Evolutionary conservation across 495 filamentous ascomycete species (phyloP).

Genomic region (Penicillium robsamsonii): DNA sequence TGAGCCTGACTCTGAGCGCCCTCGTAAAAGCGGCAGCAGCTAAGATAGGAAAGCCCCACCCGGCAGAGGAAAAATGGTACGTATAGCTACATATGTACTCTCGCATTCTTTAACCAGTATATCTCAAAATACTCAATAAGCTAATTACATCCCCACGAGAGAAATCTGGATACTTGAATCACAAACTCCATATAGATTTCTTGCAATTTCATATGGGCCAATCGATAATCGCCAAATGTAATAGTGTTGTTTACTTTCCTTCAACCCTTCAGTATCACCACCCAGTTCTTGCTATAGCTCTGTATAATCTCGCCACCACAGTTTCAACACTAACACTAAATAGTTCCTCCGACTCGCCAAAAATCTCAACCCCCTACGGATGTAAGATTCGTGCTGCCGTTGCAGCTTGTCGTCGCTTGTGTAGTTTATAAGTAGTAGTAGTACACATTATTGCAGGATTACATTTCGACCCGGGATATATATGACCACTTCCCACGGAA

Average conservation of each 20-base stretch:
- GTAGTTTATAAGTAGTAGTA: too few species aligned
- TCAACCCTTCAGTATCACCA: background rate
- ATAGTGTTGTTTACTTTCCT: background rate
- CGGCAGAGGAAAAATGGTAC: slow-evolving; percentile 13
- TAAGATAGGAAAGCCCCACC: slow-evolving; percentile 27
- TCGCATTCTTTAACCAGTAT: background rate
- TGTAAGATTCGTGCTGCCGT: background rate
- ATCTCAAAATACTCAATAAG: background rate
- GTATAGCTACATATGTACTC: slow-evolving; percentile 1
- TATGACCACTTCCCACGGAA: background rate
- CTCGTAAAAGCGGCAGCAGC: slow-evolving; percentile 31
- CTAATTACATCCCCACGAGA: background rate
- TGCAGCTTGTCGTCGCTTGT: background rate
- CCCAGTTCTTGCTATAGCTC: background rate
- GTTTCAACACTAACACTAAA: background rate
- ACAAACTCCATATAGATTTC: background rate
- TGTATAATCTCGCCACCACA: background rate
- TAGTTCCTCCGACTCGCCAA: background rate
- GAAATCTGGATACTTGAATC: background rate
- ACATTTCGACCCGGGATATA: background rate
- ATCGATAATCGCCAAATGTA: background rate
- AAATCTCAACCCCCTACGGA: background rate
- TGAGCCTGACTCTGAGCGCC: slow-evolving; percentile 34
- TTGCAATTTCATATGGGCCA: background rate
- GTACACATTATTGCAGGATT: too few species aligned